These are phyloP conservation scores for Breynia disticha DNA, from an alignment of 441 rosid genomes.

Conservation along the genomic window DNA sequence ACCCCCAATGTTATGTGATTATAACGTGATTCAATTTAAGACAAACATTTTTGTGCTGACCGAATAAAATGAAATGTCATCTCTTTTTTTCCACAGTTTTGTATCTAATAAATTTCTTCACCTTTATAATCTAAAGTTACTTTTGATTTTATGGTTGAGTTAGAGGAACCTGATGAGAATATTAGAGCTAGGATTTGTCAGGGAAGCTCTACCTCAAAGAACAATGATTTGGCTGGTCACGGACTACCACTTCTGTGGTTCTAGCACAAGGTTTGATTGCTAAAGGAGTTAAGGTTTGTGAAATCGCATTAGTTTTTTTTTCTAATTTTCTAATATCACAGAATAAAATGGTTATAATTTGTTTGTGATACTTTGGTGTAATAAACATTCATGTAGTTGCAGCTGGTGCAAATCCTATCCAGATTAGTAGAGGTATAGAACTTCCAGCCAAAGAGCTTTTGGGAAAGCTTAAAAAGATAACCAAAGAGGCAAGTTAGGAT, in stretches of 20 bases:
- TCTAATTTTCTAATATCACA: background rate
- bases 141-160: slow-evolving; percentile 51
- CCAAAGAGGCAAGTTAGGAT: slow-evolving; percentile 56
- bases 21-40: background rate
- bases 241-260: slow-evolving; percentile 97
- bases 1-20: background rate
- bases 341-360: background rate
- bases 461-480: slow-evolving; percentile 55
- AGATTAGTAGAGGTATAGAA: slow-evolving; percentile 85
- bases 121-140: background rate
- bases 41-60: background rate
- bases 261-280: slow-evolving; percentile 95
- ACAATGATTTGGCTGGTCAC: slow-evolving; percentile 94
- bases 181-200: slow-evolving; percentile 88
- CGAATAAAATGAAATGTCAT: background rate
- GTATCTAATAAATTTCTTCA: background rate
- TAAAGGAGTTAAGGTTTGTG: slow-evolving; percentile 82
- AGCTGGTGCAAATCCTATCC: slow-evolving; percentile 89
- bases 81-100: background rate
- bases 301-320: slow-evolving; percentile 1
- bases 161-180: slow-evolving; percentile 95
- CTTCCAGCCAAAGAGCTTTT: slow-evolving; percentile 75
- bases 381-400: slow-evolving; percentile 57
- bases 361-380: background rate
- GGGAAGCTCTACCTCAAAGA: slow-evolving; percentile 96